These are phyloP conservation scores for Chlorella variabilis DNA, from an alignment of 163 green algal species.

Conservation along the genomic window DNA sequence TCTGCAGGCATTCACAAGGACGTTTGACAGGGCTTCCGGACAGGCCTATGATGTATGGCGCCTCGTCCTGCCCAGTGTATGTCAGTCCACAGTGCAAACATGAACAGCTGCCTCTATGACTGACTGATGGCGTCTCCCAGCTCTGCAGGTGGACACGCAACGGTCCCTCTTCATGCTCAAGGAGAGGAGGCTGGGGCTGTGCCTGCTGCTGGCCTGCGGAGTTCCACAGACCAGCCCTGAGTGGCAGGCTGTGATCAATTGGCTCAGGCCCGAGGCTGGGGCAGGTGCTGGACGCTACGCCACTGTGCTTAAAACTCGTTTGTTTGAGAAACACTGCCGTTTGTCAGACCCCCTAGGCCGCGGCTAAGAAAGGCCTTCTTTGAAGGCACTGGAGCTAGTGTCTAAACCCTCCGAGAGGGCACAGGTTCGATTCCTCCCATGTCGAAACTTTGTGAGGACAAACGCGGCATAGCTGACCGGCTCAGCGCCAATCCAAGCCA, in stretches of 20 bases:
- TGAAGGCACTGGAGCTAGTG: too few relatives aligned
- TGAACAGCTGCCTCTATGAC: not conserved
- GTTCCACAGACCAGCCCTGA: too few relatives aligned
- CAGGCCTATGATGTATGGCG: not conserved
- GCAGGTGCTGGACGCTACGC: not conserved
- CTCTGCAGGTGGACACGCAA: constrained; percentile 5
- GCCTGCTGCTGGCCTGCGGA: not conserved
- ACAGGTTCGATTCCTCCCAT: too few relatives aligned
- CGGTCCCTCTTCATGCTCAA: not conserved
- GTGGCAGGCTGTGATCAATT: too few relatives aligned
- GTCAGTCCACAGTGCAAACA: too few relatives aligned
- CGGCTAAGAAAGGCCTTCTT: too few relatives aligned
- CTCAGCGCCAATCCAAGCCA: too few relatives aligned
- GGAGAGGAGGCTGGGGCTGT: not conserved
- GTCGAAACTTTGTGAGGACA: too few relatives aligned
- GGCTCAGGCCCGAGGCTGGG: not conserved
- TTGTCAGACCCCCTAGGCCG: too few relatives aligned
- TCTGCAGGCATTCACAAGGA: not conserved
- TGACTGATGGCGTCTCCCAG: too few relatives aligned
- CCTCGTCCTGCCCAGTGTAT: constrained; percentile 12
- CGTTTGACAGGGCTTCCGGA: not conserved
- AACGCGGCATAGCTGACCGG: too few relatives aligned
- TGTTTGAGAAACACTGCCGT: not conserved
- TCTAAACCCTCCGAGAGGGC: too few relatives aligned
- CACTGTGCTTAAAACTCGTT: not conserved